Evolutionary conservation across 805 yeast species (phyloP).

Genomic region (Yamadazyma insecticola): DNA sequence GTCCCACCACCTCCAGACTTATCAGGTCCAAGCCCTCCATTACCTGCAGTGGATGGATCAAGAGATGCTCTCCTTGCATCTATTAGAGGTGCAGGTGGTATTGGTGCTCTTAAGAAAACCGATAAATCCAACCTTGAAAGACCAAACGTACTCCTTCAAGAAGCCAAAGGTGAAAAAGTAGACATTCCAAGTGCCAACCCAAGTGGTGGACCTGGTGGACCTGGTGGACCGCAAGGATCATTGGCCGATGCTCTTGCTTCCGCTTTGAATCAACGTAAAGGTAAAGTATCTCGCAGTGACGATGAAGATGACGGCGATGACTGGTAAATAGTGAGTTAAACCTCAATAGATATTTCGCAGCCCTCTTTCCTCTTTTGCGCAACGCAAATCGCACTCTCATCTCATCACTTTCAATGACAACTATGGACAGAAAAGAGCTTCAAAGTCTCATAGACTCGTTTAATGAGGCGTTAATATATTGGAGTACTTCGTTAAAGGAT

Average conservation of each 20-base stretch:
- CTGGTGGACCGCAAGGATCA: too few relatives aligned
- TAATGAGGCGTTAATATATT: conserved; percentile 26
- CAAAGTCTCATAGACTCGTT: conserved; percentile 20
- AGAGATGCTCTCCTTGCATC: conserved; percentile 85
- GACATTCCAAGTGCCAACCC: conserved; percentile 4
- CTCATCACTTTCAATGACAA: conserved; percentile 6
- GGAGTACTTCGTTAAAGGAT: conserved; percentile 14
- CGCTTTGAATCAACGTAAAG: conserved; percentile 78
- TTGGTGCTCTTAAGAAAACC: conserved; percentile 64
- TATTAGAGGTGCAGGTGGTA: conserved; percentile 76
- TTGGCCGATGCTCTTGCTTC: conserved; percentile 86
- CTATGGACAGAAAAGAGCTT: conserved; percentile 17
- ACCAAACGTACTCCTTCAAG: conserved; percentile 69
- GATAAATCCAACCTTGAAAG: conserved; percentile 81
- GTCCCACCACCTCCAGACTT: conserved; percentile 35
- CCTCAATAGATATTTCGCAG: too few relatives aligned
- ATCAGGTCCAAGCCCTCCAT: conserved; percentile 25
- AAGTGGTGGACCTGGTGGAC: conserved; percentile 45
- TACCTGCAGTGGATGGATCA: conserved; percentile 41
- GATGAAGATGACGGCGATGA: conserved; percentile 74
- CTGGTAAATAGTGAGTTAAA: conserved; percentile 4
- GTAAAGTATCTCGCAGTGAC: conserved; percentile 74
- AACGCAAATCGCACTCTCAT: not conserved
- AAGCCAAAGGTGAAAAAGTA: conserved; percentile 56
- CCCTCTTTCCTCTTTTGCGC: not conserved